Conservation (phyloP, 2,329 filamentous ascomycete species). For the Fusarium begoniae region DNA sequence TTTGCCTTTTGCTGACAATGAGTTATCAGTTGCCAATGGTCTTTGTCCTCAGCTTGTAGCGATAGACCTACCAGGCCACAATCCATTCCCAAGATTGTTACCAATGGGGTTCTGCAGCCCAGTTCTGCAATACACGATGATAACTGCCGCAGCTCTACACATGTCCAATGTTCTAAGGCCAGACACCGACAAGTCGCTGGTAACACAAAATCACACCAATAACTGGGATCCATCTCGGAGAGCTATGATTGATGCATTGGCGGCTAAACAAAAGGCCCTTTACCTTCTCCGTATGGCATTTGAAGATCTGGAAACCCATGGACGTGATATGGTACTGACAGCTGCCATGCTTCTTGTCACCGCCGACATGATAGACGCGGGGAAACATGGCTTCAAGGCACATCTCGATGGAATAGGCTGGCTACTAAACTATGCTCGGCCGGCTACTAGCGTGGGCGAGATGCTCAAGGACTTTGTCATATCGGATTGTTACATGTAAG, state of each 20-base stretch:
- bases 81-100: not conserved
- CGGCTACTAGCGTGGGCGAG: not conserved
- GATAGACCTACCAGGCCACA: not conserved
- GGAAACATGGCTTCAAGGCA: constrained; percentile 8
- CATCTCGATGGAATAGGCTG: constrained; percentile 7
- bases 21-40: not conserved
- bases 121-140: not conserved
- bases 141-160: constrained; percentile 3
- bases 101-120: not conserved
- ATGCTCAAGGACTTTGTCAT: constrained; percentile 11
- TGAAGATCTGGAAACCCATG: not conserved
- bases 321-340: not conserved
- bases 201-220: not conserved
- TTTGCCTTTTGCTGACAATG: not conserved
- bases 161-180: constrained; percentile 7
- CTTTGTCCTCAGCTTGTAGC: constrained; percentile 2
- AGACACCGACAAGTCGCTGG: not conserved
- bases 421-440: not conserved
- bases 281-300: not conserved
- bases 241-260: not conserved
- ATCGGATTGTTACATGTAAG: constrained; percentile 16
- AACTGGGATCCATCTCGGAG: not conserved
- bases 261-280: not conserved
- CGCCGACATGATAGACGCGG: constrained; percentile 7
- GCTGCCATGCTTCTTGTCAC: not conserved